These are phyloP conservation scores for Gigaspora rosea DNA, from an alignment of 192 early-diverging fungal species.

Conservation along the genomic window DNA sequence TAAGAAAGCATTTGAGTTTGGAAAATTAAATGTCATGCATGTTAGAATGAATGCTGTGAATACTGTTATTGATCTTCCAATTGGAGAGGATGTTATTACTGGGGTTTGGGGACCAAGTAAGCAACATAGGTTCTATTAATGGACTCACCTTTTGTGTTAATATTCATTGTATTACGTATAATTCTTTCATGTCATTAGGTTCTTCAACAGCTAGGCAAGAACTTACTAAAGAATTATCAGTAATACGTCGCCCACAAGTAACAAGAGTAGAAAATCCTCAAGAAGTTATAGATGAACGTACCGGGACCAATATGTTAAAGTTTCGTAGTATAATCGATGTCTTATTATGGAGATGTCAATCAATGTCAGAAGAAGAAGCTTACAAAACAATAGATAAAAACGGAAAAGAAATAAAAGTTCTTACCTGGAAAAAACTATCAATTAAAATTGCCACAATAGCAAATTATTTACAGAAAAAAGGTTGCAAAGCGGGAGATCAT, in stretches of 20 bases:
- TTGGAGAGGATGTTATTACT: conserved; percentile 49
- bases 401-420: conserved; percentile 60
- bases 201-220: conserved; percentile 34
- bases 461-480: conserved; percentile 62
- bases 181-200: conserved; percentile 26
- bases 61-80: conserved; percentile 64
- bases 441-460: conserved; percentile 66
- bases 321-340: conserved; percentile 74
- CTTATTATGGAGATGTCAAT: conserved; percentile 69
- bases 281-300: conserved; percentile 70
- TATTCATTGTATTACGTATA: not conserved
- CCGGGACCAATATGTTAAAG: conserved; percentile 64
- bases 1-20: conserved; percentile 64
- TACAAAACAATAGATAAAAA: conserved; percentile 60
- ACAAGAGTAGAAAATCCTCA: conserved; percentile 67
- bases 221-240: conserved; percentile 27
- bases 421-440: conserved; percentile 74
- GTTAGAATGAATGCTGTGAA: conserved; percentile 60
- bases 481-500: conserved; percentile 56
- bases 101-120: conserved; percentile 53
- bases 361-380: conserved; percentile 65
- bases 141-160: not conserved
- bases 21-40: conserved; percentile 56
- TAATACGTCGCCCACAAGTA: conserved; percentile 55
- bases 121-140: not conserved